Evolutionary conservation across 1,139 yeast genomes (phyloP).

Genomic region (Ogataea hybrid): DNA sequence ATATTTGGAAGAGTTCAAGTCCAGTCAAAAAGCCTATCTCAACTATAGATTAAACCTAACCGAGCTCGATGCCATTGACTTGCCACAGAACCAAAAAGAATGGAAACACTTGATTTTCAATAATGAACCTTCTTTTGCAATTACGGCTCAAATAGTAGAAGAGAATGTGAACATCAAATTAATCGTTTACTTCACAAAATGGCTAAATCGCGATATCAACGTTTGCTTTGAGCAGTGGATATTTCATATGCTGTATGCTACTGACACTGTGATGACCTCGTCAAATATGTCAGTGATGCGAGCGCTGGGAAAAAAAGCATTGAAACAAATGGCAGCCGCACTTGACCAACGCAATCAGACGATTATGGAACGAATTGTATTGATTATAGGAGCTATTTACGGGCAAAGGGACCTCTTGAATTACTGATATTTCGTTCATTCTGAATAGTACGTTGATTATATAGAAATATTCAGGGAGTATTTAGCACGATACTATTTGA

Average conservation of each 20-base stretch:
- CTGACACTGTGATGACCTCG: slow-evolving; percentile 37
- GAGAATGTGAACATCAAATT: too few species aligned
- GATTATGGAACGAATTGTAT: slow-evolving; percentile 31
- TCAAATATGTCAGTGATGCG: slow-evolving; percentile 40
- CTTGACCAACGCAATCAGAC: slow-evolving; percentile 23
- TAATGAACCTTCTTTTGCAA: too few species aligned
- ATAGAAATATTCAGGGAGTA: background rate
- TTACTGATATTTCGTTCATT: background rate
- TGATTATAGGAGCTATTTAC: slow-evolving; percentile 32
- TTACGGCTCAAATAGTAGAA: too few species aligned
- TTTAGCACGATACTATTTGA: slow-evolving; percentile 51
- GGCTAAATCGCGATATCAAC: slow-evolving; percentile 29
- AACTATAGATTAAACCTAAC: too few species aligned
- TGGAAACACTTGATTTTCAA: too few species aligned
- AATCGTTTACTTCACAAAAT: too few species aligned
- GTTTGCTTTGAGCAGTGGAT: slow-evolving; percentile 36
- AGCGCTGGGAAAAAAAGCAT: slow-evolving; percentile 38
- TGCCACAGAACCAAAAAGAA: too few species aligned
- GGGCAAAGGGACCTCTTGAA: slow-evolving; percentile 36
- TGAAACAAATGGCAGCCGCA: slow-evolving; percentile 27
- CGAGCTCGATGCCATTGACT: too few species aligned
- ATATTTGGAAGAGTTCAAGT: too few species aligned
- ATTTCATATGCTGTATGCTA: slow-evolving; percentile 35
- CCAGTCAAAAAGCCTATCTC: too few species aligned
- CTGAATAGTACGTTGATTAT: too few species aligned